phyloP scores from a whole-genome alignment of 1,284 basidiomycete species.

The Tetrapyrgos nigripes region DNA sequence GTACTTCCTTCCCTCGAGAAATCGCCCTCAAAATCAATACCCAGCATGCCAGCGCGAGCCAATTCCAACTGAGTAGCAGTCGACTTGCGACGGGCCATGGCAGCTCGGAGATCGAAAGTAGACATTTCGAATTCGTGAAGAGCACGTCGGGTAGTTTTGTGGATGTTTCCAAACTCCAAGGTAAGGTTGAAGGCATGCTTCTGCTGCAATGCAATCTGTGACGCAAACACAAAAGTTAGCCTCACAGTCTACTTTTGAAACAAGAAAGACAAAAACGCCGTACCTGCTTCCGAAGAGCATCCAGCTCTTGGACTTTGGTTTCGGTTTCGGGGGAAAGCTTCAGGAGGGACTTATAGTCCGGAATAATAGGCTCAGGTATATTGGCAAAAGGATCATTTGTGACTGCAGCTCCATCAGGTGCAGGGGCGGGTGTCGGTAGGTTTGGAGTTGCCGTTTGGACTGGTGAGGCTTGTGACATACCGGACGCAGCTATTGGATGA shows the following conservation, averaged over 20 bases:
- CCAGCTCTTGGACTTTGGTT: not conserved
- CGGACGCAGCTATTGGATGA: not conserved
- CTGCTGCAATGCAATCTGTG: conserved; percentile 1
- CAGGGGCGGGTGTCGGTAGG: not conserved
- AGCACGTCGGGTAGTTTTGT: conserved; percentile 52
- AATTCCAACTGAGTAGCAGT: conserved; percentile 65
- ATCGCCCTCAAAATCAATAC: conserved; percentile 52
- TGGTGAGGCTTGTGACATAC: not conserved
- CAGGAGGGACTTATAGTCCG: not conserved
- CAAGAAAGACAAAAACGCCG: no score
- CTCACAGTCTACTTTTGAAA: not conserved
- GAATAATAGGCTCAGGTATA: not conserved
- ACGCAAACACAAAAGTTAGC: not conserved
- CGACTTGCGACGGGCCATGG: conserved; percentile 59
- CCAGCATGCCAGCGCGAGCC: conserved; percentile 62
- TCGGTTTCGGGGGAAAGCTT: not conserved
- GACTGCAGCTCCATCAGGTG: no score
- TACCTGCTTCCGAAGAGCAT: not conserved
- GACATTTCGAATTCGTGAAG: conserved; percentile 66
- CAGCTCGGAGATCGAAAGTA: conserved; percentile 60
- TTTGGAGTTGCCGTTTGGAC: not conserved
- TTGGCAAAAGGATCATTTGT: not conserved
- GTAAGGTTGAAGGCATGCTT: not conserved
- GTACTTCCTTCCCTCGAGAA: no score
- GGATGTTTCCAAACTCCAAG: conserved; percentile 6